Conservation (phyloP, 305 asterid species). For the Solanum hybrid region DNA sequence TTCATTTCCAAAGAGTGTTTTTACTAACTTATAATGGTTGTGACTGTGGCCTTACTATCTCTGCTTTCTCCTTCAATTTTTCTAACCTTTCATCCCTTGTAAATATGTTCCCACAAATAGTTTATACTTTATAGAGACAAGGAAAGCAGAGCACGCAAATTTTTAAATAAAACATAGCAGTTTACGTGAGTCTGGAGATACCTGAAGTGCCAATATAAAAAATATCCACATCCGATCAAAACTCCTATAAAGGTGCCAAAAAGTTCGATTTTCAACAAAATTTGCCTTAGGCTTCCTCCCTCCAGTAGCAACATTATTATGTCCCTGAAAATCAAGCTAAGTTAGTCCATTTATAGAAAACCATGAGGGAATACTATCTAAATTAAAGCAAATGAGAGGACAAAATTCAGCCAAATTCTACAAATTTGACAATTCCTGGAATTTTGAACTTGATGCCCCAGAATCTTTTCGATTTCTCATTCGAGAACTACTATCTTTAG, state of each 20-base stretch:
- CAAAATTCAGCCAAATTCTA: neutral
- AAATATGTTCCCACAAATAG: no score
- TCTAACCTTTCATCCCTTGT: no score
- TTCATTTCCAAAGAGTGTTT: neutral
- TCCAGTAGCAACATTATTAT: slow-evolving; percentile 40
- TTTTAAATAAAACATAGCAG: no score
- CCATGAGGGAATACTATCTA: neutral
- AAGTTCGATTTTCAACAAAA: no score
- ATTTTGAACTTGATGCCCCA: neutral
- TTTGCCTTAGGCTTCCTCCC: slow-evolving; percentile 36
- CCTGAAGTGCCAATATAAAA: no score
- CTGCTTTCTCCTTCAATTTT: no score
- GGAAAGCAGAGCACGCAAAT: no score
- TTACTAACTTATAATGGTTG: neutral
- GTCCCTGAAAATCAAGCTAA: slow-evolving; percentile 33
- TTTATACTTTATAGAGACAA: no score
- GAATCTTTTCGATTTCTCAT: neutral
- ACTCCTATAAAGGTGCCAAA: no score
- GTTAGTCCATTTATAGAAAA: slow-evolving; percentile 8
- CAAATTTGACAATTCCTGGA: neutral
- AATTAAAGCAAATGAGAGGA: neutral
- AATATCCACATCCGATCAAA: no score
- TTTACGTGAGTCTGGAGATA: no score
- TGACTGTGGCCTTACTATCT: neutral
- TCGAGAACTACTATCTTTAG: neutral